Conservation (phyloP, 768 basidiomycete genomes). For the Boletus sp. region DNA sequence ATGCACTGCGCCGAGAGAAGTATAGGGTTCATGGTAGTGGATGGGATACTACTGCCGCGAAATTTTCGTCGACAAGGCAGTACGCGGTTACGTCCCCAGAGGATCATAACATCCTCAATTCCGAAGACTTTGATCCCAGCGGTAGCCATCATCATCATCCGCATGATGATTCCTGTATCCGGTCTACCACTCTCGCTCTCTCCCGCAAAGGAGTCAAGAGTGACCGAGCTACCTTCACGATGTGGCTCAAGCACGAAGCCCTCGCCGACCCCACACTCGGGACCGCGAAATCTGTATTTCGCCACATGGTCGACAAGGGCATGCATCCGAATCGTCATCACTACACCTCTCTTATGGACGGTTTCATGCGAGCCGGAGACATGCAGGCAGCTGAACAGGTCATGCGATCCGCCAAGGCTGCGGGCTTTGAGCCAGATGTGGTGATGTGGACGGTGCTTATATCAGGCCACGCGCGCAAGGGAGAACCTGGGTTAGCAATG, state of each 20-base stretch:
- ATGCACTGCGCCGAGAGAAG: constrained; percentile 52
- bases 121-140: constrained; percentile 45
- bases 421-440: constrained; percentile 54
- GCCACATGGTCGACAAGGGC: constrained; percentile 60
- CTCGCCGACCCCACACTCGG: constrained; percentile 48
- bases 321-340: constrained; percentile 72
- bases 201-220: constrained; percentile 45
- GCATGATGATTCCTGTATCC: constrained; percentile 32
- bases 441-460: constrained; percentile 79
- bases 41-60: constrained; percentile 43
- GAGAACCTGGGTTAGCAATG: constrained; percentile 51
- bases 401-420: constrained; percentile 48
- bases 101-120: constrained; percentile 15
- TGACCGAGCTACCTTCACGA: constrained; percentile 54
- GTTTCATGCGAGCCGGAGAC: constrained; percentile 60
- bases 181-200: constrained; percentile 46
- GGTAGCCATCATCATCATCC: constrained; percentile 37
- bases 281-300: constrained; percentile 52
- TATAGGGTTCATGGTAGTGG: constrained; percentile 40
- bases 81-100: constrained; percentile 4
- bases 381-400: constrained; percentile 51
- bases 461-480: constrained; percentile 61
- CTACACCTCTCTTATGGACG: constrained; percentile 72
- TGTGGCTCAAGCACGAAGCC: constrained; percentile 64
- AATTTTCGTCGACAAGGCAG: constrained; percentile 34